Conservation (phyloP, 257 asterid species). For the Leptodermis oblonga region DNA sequence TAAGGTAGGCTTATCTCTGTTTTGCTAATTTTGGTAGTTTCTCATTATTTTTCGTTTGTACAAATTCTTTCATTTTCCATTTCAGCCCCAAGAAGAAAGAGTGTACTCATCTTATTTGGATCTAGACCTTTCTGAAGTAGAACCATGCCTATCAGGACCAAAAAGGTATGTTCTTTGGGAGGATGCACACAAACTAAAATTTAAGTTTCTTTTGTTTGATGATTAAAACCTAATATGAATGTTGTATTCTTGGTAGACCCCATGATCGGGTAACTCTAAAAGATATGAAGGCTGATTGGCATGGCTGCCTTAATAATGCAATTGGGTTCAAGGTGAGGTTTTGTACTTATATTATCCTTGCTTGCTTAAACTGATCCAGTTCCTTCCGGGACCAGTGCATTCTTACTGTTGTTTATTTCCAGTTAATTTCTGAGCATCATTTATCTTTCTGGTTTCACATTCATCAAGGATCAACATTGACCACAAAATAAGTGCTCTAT, state of each 20-base stretch:
- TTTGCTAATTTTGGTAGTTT: background rate
- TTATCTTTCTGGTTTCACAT: background rate
- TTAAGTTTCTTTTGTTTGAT: background rate
- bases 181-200: background rate
- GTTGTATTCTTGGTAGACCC: constrained; percentile 49
- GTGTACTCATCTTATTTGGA: constrained; percentile 68
- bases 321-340: constrained; percentile 86
- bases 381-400: background rate
- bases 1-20: constrained; percentile 42
- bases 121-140: constrained; percentile 66
- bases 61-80: background rate
- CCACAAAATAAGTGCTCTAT: background rate
- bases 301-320: constrained; percentile 81
- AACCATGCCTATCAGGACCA: constrained; percentile 91
- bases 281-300: constrained; percentile 95
- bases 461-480: background rate
- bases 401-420: background rate
- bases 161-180: constrained; percentile 48
- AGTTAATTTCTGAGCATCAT: background rate
- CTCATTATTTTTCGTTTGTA: background rate
- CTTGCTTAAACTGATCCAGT: constrained; percentile 12
- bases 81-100: constrained; percentile 84
- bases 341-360: constrained; percentile 2
- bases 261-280: constrained; percentile 87
- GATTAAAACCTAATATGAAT: background rate